Percentiles rank a stretch among this genome's conserved stretches.
Conservation (phyloP, 2,329 filamentous ascomycete genomes). For the Aspergillus brasiliensis region DNA sequence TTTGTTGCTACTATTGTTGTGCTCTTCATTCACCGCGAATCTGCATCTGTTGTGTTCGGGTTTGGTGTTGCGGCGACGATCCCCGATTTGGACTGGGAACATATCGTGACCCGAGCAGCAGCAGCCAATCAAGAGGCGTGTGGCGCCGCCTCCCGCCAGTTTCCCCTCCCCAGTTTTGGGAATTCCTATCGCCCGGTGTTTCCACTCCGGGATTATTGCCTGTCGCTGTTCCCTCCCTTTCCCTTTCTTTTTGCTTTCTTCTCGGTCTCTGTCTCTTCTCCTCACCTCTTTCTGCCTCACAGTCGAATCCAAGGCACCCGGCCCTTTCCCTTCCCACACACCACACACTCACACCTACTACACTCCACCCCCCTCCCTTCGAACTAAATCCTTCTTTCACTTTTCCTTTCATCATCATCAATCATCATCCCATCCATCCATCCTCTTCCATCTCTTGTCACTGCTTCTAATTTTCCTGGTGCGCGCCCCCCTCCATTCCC, state of each 20-base stretch:
- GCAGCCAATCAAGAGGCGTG: conserved; percentile 16
- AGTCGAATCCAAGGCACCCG: not conserved
- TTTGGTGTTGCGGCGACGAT: not conserved
- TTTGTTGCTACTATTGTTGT: not conserved
- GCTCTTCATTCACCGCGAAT: not conserved
- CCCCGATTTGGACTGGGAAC: conserved; percentile 2
- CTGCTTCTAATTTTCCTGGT: conserved; percentile 15
- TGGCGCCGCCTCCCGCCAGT: conserved; percentile 18
- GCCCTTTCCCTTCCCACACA: conserved; percentile 1
- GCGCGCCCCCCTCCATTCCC: conserved; percentile 7
- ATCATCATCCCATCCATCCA: conserved; percentile 5
- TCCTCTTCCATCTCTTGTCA: not conserved
- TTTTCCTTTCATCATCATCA: conserved; percentile 9
- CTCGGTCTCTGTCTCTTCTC: not conserved
- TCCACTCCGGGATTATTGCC: no score
- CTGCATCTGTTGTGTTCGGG: not conserved
- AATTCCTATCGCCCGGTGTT: conserved; percentile 5
- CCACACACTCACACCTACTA: not conserved
- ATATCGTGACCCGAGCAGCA: not conserved
- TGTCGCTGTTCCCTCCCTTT: no score
- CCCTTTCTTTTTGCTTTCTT: no score
- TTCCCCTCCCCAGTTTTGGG: not conserved
- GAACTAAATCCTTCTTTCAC: conserved; percentile 11
- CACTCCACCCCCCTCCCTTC: conserved; percentile 7
- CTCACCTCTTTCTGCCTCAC: not conserved